Base-by-base conservation (phyloP, 2,329 filamentous ascomycete species). In the Talaromyces verruculosus region DNA sequence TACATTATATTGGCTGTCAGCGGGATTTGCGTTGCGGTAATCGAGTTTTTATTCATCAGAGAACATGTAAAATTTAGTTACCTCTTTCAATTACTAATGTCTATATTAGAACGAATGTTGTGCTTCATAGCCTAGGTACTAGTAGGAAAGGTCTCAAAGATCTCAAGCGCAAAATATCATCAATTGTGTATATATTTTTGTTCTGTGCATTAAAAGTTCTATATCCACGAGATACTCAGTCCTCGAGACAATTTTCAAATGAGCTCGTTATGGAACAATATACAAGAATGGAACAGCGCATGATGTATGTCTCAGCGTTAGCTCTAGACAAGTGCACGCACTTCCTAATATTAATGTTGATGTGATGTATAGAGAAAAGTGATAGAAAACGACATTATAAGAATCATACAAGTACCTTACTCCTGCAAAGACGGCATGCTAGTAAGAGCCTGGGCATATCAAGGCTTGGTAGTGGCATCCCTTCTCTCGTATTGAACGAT, bases 401-500 rank as follows among this genome's bases (percentile, higher is more conserved):
- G 41, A 60, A 45, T n/a, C 17, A 41, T 43, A 39, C n/a, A 60
- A 59, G 15, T 30, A 45, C 57, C 57, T 59, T 43, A 43, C 37
- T 43, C 57, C 57, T 30, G 37, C 33, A 22, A 39, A 37, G n/a
- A 57, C 19, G 33, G 8, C 10, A 37, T 39, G 33, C 33, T 25
- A 57, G 11, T 57, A 25, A 37, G 17, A 47, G 39, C 51, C 28
- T 35, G n/a, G 41, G 45, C 11, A 17, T 63, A 43, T 63, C 41
- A 66, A 37, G 61, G 61, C 53, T 78, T 78, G 47, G 61, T 59
- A 41, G 65, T 19, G 11, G 33, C 19, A 55, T 72, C 69, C 59
- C 77, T 76, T 71, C 73, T 78, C 83, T 96, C 91, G 88, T 91
- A 97, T 76, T 86, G 83, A 59, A 96, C 87, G 61, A 87, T 83